Percentiles rank a stretch among this genome's conserved stretches.
Conservation (phyloP, 1,139 yeast species). For the Hyphopichia wangnamkhiaoensis region DNA sequence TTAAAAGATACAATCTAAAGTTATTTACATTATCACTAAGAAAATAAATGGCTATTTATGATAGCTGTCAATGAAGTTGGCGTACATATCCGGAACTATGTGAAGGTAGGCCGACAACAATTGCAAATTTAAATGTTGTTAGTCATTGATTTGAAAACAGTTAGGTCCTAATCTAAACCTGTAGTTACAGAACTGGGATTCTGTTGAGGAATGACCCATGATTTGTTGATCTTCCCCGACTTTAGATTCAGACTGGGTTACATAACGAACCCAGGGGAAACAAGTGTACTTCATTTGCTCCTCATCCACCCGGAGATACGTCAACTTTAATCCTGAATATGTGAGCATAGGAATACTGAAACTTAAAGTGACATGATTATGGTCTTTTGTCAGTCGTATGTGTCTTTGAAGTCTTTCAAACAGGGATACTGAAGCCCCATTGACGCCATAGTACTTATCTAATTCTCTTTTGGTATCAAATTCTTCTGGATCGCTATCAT, state of each 20-base stretch:
- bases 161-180: constrained; percentile 30
- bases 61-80: too few relatives aligned
- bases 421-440: constrained; percentile 35
- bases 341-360: constrained; percentile 46
- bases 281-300: constrained; percentile 44
- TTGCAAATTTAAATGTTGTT: neutral
- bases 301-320: constrained; percentile 43
- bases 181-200: constrained; percentile 20
- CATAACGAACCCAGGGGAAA: constrained; percentile 50
- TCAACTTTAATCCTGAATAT: constrained; percentile 43
- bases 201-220: constrained; percentile 5
- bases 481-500: constrained; percentile 12
- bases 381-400: constrained; percentile 13
- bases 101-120: too few relatives aligned
- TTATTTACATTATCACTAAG: too few relatives aligned
- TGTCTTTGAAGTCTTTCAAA: constrained; percentile 15
- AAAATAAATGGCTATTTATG: too few relatives aligned
- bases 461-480: constrained; percentile 29
- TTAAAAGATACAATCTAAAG: too few relatives aligned
- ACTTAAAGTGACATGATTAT: constrained; percentile 30
- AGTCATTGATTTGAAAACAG: constrained; percentile 17
- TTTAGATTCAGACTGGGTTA: constrained; percentile 27
- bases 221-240: neutral
- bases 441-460: constrained; percentile 46
- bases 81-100: too few relatives aligned